Base-by-base conservation (phyloP, 2,329 filamentous ascomycete genomes). In the Cytospora piceicola region DNA sequence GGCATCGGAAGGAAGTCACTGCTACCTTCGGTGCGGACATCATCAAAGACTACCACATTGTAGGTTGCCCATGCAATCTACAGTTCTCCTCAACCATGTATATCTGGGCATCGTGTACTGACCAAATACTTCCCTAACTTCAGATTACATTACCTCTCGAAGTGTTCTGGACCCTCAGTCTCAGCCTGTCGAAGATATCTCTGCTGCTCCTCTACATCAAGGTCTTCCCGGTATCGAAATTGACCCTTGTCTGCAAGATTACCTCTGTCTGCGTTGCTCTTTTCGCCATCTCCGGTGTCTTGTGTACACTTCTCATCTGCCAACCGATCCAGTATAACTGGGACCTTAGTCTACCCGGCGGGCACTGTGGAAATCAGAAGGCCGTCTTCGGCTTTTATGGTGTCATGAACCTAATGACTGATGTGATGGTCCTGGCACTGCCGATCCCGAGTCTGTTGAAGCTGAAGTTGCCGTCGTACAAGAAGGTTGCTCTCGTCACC, bases 261-360 rank as follows among this genome's bases (percentile, higher is more conserved):
- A 67, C 65, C 46, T 67, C 67, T 15, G 60, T 62, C 53, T 64
- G 61, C 20, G 66, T 67, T 53, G 68, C 70, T 29, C 55, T 61
- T 27, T 67, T 71, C 58, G 69, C 70, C 17, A 34, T 70, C 20
- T 63, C 61, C 36, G 70, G 67, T 57, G 66, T 72, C 54, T 32
- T 71, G 27, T 61, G 70, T 24, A 67, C 65, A 9, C 24, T 71
- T 4, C 46, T 66, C 7, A 65, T 66, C 53, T 72, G 72, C 58
- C 65, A 42, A 1, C 64, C 58, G 2, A 55, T 70, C 73, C 73
- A 71, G 64, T 67, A 66, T 72, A 49, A 74, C 74, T 72, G 77
- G 78, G 53, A 68, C 17, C 46, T 61, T 12, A 53, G n/a, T 24
- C 49, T 52, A 11, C 49, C 67, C 0, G 61, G 27, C 7, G 69